Evolutionary conservation across 2,329 filamentous ascomycete species (phyloP).

Genomic region (Penicillium nordicum): DNA sequence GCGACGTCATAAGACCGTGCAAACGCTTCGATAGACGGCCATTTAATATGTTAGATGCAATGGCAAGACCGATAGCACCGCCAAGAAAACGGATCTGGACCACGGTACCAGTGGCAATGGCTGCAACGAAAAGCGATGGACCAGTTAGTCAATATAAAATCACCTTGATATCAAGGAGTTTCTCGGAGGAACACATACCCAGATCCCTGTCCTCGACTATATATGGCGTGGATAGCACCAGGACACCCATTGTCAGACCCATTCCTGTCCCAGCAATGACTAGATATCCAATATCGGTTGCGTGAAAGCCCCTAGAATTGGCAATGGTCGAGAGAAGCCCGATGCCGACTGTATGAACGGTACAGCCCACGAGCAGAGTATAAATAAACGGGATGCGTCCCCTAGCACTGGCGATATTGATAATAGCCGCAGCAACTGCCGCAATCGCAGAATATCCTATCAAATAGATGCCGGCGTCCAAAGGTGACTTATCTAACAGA

Average conservation of each 20-base stretch:
- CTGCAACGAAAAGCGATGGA: constrained; percentile 3
- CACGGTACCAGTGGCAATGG: constrained; percentile 26
- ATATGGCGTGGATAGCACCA: constrained; percentile 24
- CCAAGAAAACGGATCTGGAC: constrained; percentile 28
- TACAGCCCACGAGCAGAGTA: constrained; percentile 23
- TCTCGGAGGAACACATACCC: constrained; percentile 12
- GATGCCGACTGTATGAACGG: constrained; percentile 26
- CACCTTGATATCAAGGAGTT: not conserved
- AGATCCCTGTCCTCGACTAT: constrained; percentile 27
- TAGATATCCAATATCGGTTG: constrained; percentile 22
- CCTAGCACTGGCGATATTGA: constrained; percentile 21
- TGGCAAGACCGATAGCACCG: constrained; percentile 26
- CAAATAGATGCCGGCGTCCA: constrained; percentile 27
- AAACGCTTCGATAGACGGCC: constrained; percentile 18
- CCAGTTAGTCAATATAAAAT: not conserved
- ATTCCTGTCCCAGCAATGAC: constrained; percentile 24
- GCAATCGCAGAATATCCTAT: constrained; percentile 26
- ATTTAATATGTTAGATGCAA: constrained; percentile 27
- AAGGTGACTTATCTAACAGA: constrained; percentile 23
- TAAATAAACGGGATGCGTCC: constrained; percentile 28
- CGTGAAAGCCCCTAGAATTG: constrained; percentile 17
- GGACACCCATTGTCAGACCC: constrained; percentile 22
- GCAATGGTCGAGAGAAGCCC: constrained; percentile 25
- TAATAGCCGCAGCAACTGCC: constrained; percentile 21
- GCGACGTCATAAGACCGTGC: constrained; percentile 13